Percentiles rank a stretch among this genome's conserved stretches.
phyloP scores from a whole-genome alignment of 352 stramenopile genomes.

The Pythium pyrilobum region DNA sequence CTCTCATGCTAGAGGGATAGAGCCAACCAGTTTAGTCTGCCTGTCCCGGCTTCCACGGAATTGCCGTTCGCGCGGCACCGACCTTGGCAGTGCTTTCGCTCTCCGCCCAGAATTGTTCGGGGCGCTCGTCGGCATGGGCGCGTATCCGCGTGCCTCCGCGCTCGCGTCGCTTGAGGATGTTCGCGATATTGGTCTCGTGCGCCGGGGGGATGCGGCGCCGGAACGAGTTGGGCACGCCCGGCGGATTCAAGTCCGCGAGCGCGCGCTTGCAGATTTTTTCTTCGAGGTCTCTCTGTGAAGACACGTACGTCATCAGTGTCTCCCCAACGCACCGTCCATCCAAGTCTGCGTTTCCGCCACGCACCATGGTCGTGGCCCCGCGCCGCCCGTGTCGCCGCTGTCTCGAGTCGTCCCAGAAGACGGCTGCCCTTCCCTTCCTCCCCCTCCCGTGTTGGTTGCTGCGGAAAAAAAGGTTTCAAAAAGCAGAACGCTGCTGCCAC shows the following conservation, averaged over 20 bases:
- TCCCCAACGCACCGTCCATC: no score
- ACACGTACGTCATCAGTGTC: no score
- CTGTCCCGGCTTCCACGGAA: no score
- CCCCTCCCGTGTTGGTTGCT: not conserved
- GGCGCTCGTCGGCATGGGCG: constrained; percentile 40
- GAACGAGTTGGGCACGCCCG: constrained; percentile 73
- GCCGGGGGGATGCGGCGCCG: constrained; percentile 41
- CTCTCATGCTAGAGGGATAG: constrained; percentile 54
- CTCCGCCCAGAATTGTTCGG: constrained; percentile 78
- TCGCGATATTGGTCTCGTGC: constrained; percentile 55
- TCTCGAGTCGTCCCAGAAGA: not conserved
- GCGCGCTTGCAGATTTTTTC: constrained; percentile 74
- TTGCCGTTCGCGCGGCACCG: not conserved
- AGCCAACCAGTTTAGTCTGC: not conserved
- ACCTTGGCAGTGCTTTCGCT: constrained; percentile 75
- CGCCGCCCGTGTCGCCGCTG: not conserved
- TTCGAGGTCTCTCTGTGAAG: constrained; percentile 23
- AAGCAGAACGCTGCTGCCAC: constrained; percentile 11
- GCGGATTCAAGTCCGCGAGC: constrained; percentile 59
- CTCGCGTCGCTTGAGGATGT: constrained; percentile 56
- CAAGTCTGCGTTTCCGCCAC: no score
- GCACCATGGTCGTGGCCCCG: not conserved
- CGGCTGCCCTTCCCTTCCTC: not conserved
- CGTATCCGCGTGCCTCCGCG: constrained; percentile 33
- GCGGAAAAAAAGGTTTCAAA: constrained; percentile 19